Evolutionary conservation across 208 protist species (phyloP).

Genomic region (Trypanosoma cruzi): DNA sequence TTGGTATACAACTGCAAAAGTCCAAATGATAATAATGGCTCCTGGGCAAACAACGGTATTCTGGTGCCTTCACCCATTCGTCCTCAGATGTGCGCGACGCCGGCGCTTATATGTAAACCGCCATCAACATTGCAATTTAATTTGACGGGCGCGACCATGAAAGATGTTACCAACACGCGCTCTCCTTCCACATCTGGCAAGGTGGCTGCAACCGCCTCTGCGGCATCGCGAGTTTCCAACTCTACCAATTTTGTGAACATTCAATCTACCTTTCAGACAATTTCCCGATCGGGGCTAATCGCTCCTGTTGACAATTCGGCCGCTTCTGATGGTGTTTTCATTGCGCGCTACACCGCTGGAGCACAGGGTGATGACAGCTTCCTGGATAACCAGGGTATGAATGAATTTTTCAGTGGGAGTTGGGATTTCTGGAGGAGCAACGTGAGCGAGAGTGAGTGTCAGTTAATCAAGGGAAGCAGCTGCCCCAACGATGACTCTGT

Average conservation of each 20-base stretch:
- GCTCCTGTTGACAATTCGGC: not conserved
- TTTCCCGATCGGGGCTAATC: not conserved
- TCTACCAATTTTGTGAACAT: not conserved
- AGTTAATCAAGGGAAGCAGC: not conserved
- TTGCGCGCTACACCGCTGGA: not conserved
- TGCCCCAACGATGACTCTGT: slow-evolving; percentile 1
- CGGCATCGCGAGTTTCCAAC: not conserved
- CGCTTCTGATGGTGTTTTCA: not conserved
- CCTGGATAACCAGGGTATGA: slow-evolving; percentile 3
- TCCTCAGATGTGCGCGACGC: not conserved
- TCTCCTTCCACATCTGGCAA: not conserved
- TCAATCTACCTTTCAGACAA: not conserved
- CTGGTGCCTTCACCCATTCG: slow-evolving; percentile 2
- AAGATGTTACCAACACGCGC: not conserved
- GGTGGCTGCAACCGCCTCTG: not conserved
- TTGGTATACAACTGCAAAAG: not conserved
- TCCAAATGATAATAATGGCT: not conserved
- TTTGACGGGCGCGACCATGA: not conserved
- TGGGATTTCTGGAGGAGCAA: not conserved
- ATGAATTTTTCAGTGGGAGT: slow-evolving; percentile 11
- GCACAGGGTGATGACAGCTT: not conserved
- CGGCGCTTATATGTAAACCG: not conserved
- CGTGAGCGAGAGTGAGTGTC: not conserved
- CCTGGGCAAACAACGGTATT: not conserved
- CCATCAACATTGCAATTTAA: not conserved